phyloP scores from a whole-genome alignment of 2,329 filamentous ascomycete species.

The Beauveria sp. region DNA sequence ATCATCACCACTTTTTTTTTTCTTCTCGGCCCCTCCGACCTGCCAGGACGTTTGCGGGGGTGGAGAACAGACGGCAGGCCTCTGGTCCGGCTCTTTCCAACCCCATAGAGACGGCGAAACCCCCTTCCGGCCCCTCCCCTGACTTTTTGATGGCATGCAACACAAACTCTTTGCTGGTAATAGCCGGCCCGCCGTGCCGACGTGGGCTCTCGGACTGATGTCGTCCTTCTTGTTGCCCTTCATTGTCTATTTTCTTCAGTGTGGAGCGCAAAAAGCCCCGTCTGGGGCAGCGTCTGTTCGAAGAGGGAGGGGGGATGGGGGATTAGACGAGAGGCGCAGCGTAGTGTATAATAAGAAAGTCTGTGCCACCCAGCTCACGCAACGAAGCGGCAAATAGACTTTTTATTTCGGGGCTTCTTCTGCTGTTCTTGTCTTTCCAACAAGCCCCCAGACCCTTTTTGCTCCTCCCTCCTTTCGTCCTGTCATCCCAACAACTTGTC shows the following conservation, averaged over 20 bases:
- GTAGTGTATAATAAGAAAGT: neutral
- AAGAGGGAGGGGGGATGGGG: neutral
- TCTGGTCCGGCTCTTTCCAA: no score
- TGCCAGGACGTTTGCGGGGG: neutral
- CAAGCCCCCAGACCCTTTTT: neutral
- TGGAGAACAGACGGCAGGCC: neutral
- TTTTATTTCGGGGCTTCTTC: neutral
- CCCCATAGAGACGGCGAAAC: no score
- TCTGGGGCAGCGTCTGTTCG: neutral
- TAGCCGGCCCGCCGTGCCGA: neutral
- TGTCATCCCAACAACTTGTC: neutral
- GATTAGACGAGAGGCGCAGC: neutral
- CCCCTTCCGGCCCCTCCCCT: neutral
- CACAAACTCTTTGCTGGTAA: neutral
- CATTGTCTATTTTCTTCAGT: neutral
- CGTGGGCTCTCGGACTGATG: neutral
- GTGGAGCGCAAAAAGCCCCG: neutral
- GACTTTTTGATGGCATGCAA: neutral
- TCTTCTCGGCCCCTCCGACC: no score
- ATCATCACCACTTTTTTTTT: no score
- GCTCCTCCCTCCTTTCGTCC: neutral
- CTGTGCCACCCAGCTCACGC: neutral
- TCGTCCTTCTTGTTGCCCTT: neutral
- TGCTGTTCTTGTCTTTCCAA: no score
- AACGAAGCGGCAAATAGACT: neutral